Percentiles rank a stretch among this genome's conserved stretches.
Conservation (phyloP, 768 basidiomycete species). For the Leucocoprinus sp. region DNA sequence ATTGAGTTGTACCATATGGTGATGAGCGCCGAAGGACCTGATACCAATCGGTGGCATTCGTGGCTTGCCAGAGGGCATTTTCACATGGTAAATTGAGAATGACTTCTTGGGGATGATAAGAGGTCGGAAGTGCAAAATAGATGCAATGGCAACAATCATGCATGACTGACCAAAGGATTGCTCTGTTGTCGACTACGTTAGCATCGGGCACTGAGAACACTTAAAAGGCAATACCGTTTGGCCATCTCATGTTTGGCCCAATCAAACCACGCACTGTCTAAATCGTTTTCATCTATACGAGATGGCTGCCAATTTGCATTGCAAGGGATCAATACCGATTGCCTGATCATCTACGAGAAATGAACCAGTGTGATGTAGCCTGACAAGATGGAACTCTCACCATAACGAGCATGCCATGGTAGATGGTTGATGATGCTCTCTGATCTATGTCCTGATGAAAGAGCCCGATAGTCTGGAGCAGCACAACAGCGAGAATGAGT, state of each 20-base stretch:
- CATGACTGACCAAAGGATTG: conserved; percentile 39
- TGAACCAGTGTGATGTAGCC: conserved; percentile 13
- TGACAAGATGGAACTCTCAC: conserved; percentile 26
- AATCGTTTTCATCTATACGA: conserved; percentile 24
- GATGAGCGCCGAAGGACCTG: conserved; percentile 31
- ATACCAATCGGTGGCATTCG: conserved; percentile 41
- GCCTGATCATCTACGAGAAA: conserved; percentile 35
- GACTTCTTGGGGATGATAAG: conserved; percentile 40
- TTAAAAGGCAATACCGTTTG: conserved; percentile 44
- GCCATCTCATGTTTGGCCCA: conserved; percentile 52
- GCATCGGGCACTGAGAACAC: conserved; percentile 2
- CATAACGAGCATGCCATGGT: conserved; percentile 54
- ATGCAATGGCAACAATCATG: conserved; percentile 53
- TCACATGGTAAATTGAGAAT: conserved; percentile 49
- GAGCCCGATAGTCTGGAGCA: conserved; percentile 50
- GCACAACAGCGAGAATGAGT: conserved; percentile 38
- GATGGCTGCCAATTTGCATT: conserved; percentile 37
- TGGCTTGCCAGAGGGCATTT: conserved; percentile 44
- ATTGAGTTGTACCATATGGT: conserved; percentile 28
- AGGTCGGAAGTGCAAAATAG: conserved; percentile 40
- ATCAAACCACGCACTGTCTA: conserved; percentile 43
- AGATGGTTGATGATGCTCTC: conserved; percentile 41
- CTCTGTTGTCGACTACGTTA: conserved; percentile 19
- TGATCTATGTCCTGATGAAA: conserved; percentile 43
- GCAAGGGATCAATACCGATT: conserved; percentile 35